phyloP scores from a whole-genome alignment of 2,329 filamentous ascomycete species.

The Macrophomina phaseolina region DNA sequence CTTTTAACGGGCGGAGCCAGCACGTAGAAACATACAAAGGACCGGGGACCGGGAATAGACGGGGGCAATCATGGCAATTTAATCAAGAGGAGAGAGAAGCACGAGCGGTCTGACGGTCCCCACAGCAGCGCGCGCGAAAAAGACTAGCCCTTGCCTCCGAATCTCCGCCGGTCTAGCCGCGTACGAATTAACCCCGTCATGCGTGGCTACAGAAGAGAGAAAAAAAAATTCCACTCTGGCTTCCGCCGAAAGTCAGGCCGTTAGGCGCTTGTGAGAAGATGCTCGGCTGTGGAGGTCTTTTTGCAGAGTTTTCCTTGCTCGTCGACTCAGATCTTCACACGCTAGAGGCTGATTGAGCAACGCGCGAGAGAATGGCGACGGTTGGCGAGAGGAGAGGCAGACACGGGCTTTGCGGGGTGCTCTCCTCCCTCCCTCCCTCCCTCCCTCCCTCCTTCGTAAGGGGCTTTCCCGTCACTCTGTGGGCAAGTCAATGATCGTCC shows the following conservation, averaged over 20 bases:
- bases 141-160: background rate
- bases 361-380: too few relatives aligned
- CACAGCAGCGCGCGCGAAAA: background rate
- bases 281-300: background rate
- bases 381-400: too few relatives aligned
- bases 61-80: background rate
- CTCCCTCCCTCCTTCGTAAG: too few relatives aligned
- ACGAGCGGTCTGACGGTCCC: background rate
- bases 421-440: too few relatives aligned
- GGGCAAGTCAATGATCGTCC: too few relatives aligned
- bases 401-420: too few relatives aligned
- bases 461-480: too few relatives aligned
- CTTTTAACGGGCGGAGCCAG: too few relatives aligned
- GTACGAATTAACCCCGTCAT: background rate
- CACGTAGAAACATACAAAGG: background rate
- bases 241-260: slow-evolving; percentile 11
- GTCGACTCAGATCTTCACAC: background rate
- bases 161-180: slow-evolving; percentile 15
- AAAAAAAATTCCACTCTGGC: background rate
- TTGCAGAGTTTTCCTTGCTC: background rate
- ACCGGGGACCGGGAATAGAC: background rate
- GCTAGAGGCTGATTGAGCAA: too few relatives aligned
- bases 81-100: background rate
- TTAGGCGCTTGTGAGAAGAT: background rate
- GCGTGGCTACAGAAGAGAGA: background rate